Conservation (phyloP, 371 early-diverging fungal species). For the Coemansia sp. region DNA sequence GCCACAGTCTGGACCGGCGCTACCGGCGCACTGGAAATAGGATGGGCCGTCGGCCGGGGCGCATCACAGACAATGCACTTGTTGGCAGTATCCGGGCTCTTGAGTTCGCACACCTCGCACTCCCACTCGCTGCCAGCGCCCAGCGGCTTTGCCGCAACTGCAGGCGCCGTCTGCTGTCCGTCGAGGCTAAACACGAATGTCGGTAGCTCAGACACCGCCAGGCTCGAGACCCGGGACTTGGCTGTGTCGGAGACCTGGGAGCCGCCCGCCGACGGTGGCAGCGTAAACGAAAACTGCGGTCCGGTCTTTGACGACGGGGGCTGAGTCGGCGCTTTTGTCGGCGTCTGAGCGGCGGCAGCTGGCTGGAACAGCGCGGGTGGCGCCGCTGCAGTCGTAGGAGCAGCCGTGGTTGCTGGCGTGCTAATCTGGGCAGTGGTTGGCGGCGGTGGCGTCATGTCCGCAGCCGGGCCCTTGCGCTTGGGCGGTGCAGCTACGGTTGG, state of each 20-base stretch:
- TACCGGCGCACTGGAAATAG: no score
- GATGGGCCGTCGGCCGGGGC: constrained; percentile 10
- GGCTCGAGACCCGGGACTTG: constrained; percentile 3
- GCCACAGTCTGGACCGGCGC: neutral
- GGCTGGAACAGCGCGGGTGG: neutral
- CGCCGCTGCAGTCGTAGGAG: neutral
- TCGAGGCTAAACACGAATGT: constrained; percentile 23
- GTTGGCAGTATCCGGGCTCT: constrained; percentile 14
- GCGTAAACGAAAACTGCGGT: neutral
- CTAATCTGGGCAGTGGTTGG: constrained; percentile 12
- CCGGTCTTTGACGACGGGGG: neutral
- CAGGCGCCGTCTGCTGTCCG: constrained; percentile 4
- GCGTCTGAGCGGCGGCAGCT: neutral
- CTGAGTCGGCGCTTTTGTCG: neutral
- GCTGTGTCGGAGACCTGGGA: constrained; percentile 8
- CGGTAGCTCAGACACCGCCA: constrained; percentile 11
- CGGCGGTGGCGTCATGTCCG: constrained; percentile 7
- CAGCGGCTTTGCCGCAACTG: neutral
- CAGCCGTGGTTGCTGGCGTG: neutral
- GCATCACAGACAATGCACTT: constrained; percentile 19
- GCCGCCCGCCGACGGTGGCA: neutral
- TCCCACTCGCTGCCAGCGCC: neutral
- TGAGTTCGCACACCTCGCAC: constrained; percentile 16
- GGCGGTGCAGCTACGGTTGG: no score
- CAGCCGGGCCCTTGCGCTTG: neutral